These are phyloP conservation scores for Alternaria arbusti DNA, from an alignment of 2,329 filamentous ascomycete species.

Conservation along the genomic window DNA sequence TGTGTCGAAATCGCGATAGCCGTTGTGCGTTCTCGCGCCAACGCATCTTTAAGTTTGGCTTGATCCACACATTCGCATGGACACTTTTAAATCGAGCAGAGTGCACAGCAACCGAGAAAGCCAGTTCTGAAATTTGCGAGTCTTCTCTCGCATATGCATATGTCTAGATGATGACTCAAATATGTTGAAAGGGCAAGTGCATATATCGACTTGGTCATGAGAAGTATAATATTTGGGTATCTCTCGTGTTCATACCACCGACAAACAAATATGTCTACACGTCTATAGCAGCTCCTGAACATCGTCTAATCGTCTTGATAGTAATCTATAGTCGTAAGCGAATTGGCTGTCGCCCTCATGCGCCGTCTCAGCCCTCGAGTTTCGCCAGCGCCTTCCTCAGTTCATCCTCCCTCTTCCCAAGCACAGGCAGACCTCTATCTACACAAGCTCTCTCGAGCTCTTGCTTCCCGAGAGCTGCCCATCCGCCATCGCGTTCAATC, in stretches of 20 bases:
- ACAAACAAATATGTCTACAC: neutral
- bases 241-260: neutral
- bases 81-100: neutral
- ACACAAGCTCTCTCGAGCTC: conserved; percentile 75
- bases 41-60: neutral
- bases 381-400: conserved; percentile 30
- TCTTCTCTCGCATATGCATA: neutral
- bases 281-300: neutral
- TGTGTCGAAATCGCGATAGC: neutral
- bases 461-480: conserved; percentile 61
- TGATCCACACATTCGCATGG: neutral
- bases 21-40: neutral
- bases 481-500: conserved; percentile 68
- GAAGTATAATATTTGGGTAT: neutral
- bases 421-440: conserved; percentile 54
- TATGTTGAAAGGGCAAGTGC: neutral
- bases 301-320: neutral
- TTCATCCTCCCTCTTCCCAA: conserved; percentile 37
- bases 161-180: neutral
- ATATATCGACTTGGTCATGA: neutral
- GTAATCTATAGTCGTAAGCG: neutral
- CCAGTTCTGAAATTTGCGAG: neutral
- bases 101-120: neutral
- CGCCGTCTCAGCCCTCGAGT: neutral
- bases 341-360: neutral